Evolutionary conservation across 441 rosid species (phyloP).

Genomic region (Mallotus japonicus): DNA sequence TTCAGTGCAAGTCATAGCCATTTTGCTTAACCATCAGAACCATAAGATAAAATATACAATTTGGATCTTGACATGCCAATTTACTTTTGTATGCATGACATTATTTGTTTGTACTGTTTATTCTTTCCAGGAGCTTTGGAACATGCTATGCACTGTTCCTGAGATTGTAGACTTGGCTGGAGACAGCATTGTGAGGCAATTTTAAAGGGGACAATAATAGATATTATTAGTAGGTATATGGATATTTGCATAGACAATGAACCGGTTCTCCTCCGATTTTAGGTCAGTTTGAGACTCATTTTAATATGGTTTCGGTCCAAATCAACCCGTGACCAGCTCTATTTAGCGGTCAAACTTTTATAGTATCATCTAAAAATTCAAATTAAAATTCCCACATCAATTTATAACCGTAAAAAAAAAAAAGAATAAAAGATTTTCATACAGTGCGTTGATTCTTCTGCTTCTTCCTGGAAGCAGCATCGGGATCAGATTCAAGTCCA

Average conservation of each 20-base stretch:
- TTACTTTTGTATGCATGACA: not conserved
- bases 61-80: not conserved
- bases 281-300: too few relatives aligned
- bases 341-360: too few relatives aligned
- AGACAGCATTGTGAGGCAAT: slow-evolving; percentile 38
- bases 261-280: too few relatives aligned
- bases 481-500: not conserved
- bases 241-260: too few relatives aligned
- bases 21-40: not conserved
- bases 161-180: slow-evolving; percentile 74
- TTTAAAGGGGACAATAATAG: slow-evolving; percentile 33
- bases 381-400: too few relatives aligned
- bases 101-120: not conserved
- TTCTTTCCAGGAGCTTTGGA: slow-evolving; percentile 62
- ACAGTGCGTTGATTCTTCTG: too few relatives aligned
- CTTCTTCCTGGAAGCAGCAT: too few relatives aligned
- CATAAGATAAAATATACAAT: not conserved
- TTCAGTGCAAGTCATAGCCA: not conserved
- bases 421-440: too few relatives aligned
- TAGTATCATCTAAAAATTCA: too few relatives aligned
- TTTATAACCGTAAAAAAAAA: too few relatives aligned
- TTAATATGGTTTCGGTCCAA: too few relatives aligned
- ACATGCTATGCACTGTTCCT: slow-evolving; percentile 60
- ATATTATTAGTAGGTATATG: not conserved
- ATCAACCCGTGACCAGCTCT: too few relatives aligned